These are phyloP conservation scores for Penicillium goetzii DNA, from an alignment of 495 filamentous ascomycete genomes.

Conservation along the genomic window DNA sequence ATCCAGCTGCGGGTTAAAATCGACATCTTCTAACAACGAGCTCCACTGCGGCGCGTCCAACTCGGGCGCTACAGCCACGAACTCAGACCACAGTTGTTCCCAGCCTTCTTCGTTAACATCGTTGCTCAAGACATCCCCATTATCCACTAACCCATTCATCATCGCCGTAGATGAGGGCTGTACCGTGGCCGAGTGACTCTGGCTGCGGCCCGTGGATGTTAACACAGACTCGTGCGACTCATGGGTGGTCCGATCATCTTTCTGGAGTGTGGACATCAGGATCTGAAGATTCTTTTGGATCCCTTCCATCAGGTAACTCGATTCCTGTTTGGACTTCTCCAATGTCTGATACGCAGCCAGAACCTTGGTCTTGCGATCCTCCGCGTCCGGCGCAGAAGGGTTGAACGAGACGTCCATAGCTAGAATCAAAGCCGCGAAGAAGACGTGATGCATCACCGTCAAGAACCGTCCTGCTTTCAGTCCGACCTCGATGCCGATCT, in stretches of 20 bases:
- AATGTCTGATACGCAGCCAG: constrained; percentile 30
- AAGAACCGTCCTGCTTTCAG: constrained; percentile 28
- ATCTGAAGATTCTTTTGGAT: constrained; percentile 37
- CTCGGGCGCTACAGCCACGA: constrained; percentile 32
- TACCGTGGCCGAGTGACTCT: neutral
- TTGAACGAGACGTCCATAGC: constrained; percentile 38
- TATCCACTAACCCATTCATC: neutral
- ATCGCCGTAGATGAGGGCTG: constrained; percentile 8
- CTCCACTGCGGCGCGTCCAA: constrained; percentile 36
- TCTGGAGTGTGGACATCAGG: constrained; percentile 31
- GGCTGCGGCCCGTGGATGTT: neutral
- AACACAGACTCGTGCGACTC: neutral
- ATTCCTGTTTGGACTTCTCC: constrained; percentile 31
- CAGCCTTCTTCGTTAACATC: constrained; percentile 27
- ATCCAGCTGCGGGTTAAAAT: constrained; percentile 22
- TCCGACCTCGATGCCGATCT: constrained; percentile 17
- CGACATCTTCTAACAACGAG: constrained; percentile 28
- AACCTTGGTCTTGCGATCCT: constrained; percentile 28
- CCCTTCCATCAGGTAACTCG: constrained; percentile 24
- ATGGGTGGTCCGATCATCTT: constrained; percentile 2
- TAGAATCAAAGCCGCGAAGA: constrained; percentile 35
- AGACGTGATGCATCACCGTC: constrained; percentile 34
- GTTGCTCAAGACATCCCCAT: constrained; percentile 13
- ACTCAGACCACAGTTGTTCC: constrained; percentile 33
- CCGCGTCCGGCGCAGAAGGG: constrained; percentile 27